Evolutionary conservation across 176 grass and related monocot genomes (phyloP).

Genomic region (Triticum timopheevii): DNA sequence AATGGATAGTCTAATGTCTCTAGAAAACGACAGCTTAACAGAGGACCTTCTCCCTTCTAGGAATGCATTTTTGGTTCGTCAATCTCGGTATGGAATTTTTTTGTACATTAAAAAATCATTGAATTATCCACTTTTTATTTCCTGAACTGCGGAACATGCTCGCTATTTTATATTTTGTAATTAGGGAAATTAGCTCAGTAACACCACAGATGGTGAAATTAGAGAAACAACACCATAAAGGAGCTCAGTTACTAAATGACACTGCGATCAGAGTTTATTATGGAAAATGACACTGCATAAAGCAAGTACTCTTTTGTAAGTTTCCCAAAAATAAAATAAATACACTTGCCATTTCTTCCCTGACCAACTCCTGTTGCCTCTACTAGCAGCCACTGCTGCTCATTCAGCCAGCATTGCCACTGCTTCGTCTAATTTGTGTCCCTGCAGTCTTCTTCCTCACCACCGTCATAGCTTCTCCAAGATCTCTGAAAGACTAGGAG

Average conservation of each 20-base stretch:
- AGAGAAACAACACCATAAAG: not conserved
- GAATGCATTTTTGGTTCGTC: slow-evolving; percentile 79
- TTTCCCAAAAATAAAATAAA: not conserved
- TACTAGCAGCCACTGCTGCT: not conserved
- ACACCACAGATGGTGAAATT: not conserved
- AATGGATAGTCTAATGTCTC: slow-evolving; percentile 78
- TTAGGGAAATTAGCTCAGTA: slow-evolving; percentile 4
- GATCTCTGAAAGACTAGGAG: not conserved
- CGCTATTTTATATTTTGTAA: slow-evolving; percentile 5
- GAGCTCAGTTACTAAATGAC: slow-evolving; percentile 20
- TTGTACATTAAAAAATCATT: slow-evolving; percentile 20
- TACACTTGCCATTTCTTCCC: not conserved
- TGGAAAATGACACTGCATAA: not conserved
- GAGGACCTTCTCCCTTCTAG: slow-evolving; percentile 79
- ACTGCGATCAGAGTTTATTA: slow-evolving; percentile 7
- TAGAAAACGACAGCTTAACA: slow-evolving; percentile 63
- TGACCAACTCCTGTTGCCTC: not conserved
- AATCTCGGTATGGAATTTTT: slow-evolving; percentile 65
- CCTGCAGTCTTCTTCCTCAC: not conserved
- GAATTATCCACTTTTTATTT: not conserved
- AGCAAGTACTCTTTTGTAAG: not conserved
- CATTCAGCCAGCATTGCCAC: not conserved
- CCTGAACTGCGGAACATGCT: slow-evolving; percentile 13
- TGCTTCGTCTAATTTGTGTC: not conserved
- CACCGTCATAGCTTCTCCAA: not conserved